Percentiles rank a stretch among this genome's conserved stretches.
Conservation (phyloP, 768 basidiomycete species). For the Serpula lacrymans region DNA sequence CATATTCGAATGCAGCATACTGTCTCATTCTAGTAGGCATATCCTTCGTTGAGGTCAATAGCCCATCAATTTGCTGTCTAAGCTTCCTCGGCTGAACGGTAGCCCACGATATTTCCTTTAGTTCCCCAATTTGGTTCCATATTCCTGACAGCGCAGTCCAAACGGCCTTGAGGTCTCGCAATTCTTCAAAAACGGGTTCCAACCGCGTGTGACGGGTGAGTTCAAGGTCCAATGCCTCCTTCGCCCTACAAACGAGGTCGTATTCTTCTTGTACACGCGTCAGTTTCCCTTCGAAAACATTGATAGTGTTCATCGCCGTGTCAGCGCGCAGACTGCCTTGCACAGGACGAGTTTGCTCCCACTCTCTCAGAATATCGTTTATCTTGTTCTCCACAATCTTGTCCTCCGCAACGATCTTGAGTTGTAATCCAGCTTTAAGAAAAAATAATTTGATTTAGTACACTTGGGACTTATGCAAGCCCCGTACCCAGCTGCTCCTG, state of each 20-base stretch:
- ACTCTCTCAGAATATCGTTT: slow-evolving; percentile 83
- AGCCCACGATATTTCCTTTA: slow-evolving; percentile 87
- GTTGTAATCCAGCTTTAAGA: slow-evolving; percentile 82
- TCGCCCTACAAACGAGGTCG: slow-evolving; percentile 91
- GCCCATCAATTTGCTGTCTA: slow-evolving; percentile 88
- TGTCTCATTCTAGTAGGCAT: slow-evolving; percentile 99
- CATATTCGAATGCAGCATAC: slow-evolving; percentile 97
- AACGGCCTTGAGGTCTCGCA: slow-evolving; percentile 94
- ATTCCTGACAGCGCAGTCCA: slow-evolving; percentile 99
- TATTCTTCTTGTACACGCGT: slow-evolving; percentile 91
- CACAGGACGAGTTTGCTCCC: slow-evolving; percentile 95
- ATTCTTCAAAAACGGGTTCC: slow-evolving; percentile 91
- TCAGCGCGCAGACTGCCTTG: slow-evolving; percentile 97
- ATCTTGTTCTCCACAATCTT: slow-evolving; percentile 97
- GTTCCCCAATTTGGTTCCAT: slow-evolving; percentile 88
- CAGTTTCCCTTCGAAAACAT: slow-evolving; percentile 90
- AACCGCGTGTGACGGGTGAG: slow-evolving; percentile 85
- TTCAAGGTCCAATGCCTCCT: slow-evolving; percentile 95
- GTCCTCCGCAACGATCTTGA: slow-evolving; percentile 99
- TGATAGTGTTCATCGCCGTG: slow-evolving; percentile 93
- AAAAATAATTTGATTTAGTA: not conserved
- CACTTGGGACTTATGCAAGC: no score
- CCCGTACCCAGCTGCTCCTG: slow-evolving; percentile 91
- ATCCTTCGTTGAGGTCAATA: slow-evolving; percentile 91
- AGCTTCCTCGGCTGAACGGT: slow-evolving; percentile 93